These are phyloP conservation scores for Suillus paluster DNA, from an alignment of 768 basidiomycete genomes.

Conservation along the genomic window DNA sequence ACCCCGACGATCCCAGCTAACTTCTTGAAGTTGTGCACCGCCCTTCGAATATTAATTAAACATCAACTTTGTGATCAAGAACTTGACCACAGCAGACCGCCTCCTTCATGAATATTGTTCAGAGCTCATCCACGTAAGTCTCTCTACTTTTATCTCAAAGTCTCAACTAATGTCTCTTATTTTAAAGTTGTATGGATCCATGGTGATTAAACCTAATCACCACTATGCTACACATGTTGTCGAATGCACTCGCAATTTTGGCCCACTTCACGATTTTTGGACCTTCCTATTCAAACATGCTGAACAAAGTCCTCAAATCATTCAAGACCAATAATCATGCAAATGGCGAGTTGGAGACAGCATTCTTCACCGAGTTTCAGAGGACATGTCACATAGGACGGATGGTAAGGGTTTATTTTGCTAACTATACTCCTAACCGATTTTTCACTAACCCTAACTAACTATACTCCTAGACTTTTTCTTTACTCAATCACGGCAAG, in stretches of 20 bases:
- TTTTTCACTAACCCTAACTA: no score
- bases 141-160: no score
- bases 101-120: background rate
- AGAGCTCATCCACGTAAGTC: background rate
- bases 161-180: no score
- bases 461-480: background rate
- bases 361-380: constrained; percentile 34
- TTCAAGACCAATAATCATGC: constrained; percentile 40
- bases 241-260: constrained; percentile 33
- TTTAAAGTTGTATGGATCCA: constrained; percentile 35
- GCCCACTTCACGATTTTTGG: constrained; percentile 44
- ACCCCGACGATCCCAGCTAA: background rate
- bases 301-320: constrained; percentile 42
- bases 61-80: background rate
- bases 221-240: constrained; percentile 40
- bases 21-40: background rate
- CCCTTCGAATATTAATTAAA: background rate
- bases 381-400: background rate
- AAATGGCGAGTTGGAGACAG: constrained; percentile 34
- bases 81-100: background rate
- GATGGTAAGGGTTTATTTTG: background rate
- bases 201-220: constrained; percentile 40
- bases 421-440: no score
- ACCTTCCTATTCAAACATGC: constrained; percentile 39
- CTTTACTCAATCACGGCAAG: background rate